These are phyloP conservation scores for Adansonia gregorii DNA, from an alignment of 441 rosid genomes.

Conservation along the genomic window DNA sequence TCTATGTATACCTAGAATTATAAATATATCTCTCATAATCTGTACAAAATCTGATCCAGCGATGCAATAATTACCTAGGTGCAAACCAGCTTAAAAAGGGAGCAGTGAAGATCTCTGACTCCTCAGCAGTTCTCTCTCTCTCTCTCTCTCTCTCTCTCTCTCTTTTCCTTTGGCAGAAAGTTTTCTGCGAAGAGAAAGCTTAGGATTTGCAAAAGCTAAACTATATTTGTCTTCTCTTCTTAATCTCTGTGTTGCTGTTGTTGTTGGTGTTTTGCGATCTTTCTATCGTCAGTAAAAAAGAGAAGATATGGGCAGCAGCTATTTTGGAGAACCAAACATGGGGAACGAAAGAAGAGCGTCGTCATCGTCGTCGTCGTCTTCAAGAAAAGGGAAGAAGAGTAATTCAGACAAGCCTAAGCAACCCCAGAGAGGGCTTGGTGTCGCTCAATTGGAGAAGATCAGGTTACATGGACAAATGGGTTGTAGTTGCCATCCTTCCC, in stretches of 20 bases:
- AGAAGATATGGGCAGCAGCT: slow-evolving; percentile 63
- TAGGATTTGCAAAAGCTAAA: slow-evolving; percentile 38
- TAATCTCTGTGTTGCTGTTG: not conserved
- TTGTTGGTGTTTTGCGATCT: not conserved
- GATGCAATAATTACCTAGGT: slow-evolving; percentile 64
- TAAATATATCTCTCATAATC: slow-evolving; percentile 58
- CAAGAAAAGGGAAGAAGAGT: slow-evolving; percentile 75
- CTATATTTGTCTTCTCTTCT: slow-evolving; percentile 14
- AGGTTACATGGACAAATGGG: slow-evolving; percentile 82
- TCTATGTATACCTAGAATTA: slow-evolving; percentile 49
- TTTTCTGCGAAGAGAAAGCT: slow-evolving; percentile 15
- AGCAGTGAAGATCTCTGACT: slow-evolving; percentile 51
- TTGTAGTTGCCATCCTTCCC: slow-evolving; percentile 47
- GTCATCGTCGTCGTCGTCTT: slow-evolving; percentile 43
- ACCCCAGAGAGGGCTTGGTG: slow-evolving; percentile 99
- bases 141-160: not conserved
- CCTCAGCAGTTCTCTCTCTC: slow-evolving; percentile 30
- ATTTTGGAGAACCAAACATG: slow-evolving; percentile 76
- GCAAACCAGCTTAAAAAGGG: slow-evolving; percentile 45
- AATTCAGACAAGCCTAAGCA: slow-evolving; percentile 90
- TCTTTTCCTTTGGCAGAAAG: slow-evolving; percentile 4
- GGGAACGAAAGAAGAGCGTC: slow-evolving; percentile 54
- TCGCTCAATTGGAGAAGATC: slow-evolving; percentile 94
- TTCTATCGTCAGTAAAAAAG: not conserved
- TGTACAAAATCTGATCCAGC: slow-evolving; percentile 86